phyloP scores from a whole-genome alignment of 1,139 yeast genomes.

The Zygosaccharomyces sapae region DNA sequence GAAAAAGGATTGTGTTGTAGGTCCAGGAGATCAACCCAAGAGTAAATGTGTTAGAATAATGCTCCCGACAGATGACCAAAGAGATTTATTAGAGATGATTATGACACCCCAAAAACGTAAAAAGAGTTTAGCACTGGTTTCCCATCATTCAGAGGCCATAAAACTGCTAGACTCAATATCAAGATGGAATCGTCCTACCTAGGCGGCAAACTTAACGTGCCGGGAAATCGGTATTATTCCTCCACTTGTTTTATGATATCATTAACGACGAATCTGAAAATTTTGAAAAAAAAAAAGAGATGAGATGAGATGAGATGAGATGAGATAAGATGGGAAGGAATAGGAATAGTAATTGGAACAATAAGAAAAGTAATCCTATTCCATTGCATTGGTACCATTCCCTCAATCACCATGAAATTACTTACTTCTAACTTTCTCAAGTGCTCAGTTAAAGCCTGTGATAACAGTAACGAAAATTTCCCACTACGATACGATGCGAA shows the following conservation, averaged over 20 bases:
- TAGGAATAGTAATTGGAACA: not conserved
- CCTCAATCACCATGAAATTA: slow-evolving; percentile 62
- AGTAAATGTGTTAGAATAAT: slow-evolving; percentile 15
- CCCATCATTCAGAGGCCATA: slow-evolving; percentile 17
- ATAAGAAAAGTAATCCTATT: not conserved
- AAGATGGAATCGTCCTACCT: slow-evolving; percentile 8
- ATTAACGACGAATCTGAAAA: not conserved
- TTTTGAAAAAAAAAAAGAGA: slow-evolving; percentile 1
- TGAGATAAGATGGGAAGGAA: not conserved
- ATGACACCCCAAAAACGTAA: slow-evolving; percentile 9
- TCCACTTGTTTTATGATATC: not conserved
- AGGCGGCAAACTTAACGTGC: not conserved
- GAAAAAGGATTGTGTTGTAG: slow-evolving; percentile 20
- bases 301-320: slow-evolving; percentile 1
- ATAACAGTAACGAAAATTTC: slow-evolving; percentile 66
- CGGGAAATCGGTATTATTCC: not conserved
- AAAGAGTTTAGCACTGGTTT: slow-evolving; percentile 18
- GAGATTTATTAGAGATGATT: slow-evolving; percentile 5
- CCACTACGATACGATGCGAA: slow-evolving; percentile 67
- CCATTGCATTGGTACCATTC: not conserved
- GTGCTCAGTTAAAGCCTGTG: slow-evolving; percentile 85
- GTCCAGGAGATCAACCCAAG: slow-evolving; percentile 5
- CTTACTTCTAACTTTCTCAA: slow-evolving; percentile 92
- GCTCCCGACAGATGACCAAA: slow-evolving; percentile 15
- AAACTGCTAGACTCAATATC: slow-evolving; percentile 17